These are phyloP conservation scores for Baorangia bicolor DNA, from an alignment of 768 basidiomycete species.

Conservation along the genomic window DNA sequence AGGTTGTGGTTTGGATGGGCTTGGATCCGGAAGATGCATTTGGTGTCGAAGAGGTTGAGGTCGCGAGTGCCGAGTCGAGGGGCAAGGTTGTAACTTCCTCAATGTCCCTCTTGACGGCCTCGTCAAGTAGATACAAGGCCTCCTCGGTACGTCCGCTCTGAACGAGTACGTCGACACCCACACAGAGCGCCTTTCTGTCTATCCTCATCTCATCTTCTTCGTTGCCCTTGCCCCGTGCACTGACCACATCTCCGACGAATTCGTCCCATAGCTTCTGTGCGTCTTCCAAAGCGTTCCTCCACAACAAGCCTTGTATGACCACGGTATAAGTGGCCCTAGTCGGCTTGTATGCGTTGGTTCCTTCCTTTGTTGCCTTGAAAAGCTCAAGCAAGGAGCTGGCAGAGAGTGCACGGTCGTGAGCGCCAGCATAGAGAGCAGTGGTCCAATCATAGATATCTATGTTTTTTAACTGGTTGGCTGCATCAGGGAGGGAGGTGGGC, in stretches of 20 bases:
- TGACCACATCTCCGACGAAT: conserved; percentile 26
- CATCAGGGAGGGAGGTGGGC: neutral
- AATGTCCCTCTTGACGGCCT: conserved; percentile 30
- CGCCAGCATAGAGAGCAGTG: conserved; percentile 44
- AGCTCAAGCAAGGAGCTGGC: conserved; percentile 36
- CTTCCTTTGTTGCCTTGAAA: conserved; percentile 34
- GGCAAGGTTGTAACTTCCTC: neutral
- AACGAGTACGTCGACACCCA: conserved; percentile 51
- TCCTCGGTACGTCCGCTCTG: conserved; percentile 41
- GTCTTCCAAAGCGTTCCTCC: conserved; percentile 37
- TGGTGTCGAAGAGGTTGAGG: neutral
- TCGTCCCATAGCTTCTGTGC: conserved; percentile 47
- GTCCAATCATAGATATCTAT: conserved; percentile 49
- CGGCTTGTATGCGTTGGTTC: conserved; percentile 34
- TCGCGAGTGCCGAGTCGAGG: neutral
- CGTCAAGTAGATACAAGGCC: conserved; percentile 53
- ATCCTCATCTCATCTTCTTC: conserved; percentile 25
- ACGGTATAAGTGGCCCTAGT: conserved; percentile 52
- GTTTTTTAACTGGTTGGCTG: conserved; percentile 22
- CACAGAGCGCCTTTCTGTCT: conserved; percentile 48
- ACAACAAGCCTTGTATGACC: conserved; percentile 52
- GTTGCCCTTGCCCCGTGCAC: neutral
- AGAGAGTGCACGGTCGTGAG: conserved; percentile 38
- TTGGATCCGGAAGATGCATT: neutral
- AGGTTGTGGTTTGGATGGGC: neutral